These are phyloP conservation scores for Xylariaceae sp. DNA, from an alignment of 2,329 filamentous ascomycete genomes.

Conservation along the genomic window DNA sequence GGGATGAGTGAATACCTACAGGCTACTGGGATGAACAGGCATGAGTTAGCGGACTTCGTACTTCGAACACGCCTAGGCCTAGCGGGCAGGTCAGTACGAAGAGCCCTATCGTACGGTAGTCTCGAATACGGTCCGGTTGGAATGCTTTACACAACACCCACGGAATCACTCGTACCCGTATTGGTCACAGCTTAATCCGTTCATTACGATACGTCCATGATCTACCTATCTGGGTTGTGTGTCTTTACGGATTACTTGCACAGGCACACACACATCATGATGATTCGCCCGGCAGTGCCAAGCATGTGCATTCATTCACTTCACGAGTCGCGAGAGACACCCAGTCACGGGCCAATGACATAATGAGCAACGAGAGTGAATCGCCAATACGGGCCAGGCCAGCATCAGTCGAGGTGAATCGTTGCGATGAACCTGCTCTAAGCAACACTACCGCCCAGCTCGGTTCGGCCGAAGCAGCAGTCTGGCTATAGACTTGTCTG, in stretches of 20 bases:
- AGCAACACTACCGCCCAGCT: background rate
- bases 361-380: background rate
- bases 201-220: too few species aligned
- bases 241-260: too few species aligned
- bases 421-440: background rate
- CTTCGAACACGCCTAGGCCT: background rate
- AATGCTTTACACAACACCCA: background rate
- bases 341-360: slow-evolving; percentile 1
- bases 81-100: background rate
- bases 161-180: background rate
- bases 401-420: background rate
- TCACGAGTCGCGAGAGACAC: background rate
- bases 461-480: background rate
- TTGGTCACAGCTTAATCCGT: background rate
- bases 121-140: too few species aligned
- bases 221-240: too few species aligned
- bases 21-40: too few species aligned
- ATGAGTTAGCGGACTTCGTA: background rate
- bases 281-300: background rate
- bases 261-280: background rate
- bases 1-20: too few species aligned
- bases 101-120: too few species aligned
- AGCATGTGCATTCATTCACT: background rate
- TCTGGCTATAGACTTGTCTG: background rate
- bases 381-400: background rate